Conservation (phyloP, 2,329 filamentous ascomycete genomes). For the Colletotrichum navitas region DNA sequence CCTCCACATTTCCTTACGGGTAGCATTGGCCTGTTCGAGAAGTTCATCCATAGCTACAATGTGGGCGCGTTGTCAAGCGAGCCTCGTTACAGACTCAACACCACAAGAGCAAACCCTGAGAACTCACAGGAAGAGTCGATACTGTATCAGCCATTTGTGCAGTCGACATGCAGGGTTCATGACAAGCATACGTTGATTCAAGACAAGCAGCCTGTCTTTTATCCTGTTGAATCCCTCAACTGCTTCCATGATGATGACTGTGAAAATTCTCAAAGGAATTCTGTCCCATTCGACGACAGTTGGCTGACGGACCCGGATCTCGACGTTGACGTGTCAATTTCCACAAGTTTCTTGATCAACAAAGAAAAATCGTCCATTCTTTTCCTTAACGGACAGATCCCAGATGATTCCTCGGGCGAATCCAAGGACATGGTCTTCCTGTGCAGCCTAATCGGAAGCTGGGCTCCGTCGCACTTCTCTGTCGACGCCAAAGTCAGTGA, state of each 20-base stretch:
- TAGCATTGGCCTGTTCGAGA: constrained; percentile 5
- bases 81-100: neutral
- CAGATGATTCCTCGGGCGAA: neutral
- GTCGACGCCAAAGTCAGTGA: constrained; percentile 2
- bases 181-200: neutral
- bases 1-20: neutral
- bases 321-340: neutral
- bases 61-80: neutral
- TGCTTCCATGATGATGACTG: constrained; percentile 13
- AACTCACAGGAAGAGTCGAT: neutral
- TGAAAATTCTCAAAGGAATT: neutral
- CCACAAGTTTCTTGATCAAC: neutral
- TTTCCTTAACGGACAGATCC: neutral
- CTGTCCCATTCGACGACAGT: too few relatives aligned
- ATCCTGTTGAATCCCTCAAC: neutral
- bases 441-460: constrained; percentile 16
- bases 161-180: constrained; percentile 16
- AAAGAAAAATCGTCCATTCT: neutral
- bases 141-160: constrained; percentile 25
- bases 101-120: neutral
- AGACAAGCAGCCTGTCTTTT: neutral
- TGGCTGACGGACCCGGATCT: neutral
- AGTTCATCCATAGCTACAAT: neutral
- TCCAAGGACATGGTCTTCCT: constrained; percentile 1
- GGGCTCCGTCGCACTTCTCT: constrained; percentile 7